Percentiles rank a stretch among this genome's conserved stretches.
Conservation (phyloP, 2,329 filamentous ascomycete genomes). For the Cladosporium sp. region DNA sequence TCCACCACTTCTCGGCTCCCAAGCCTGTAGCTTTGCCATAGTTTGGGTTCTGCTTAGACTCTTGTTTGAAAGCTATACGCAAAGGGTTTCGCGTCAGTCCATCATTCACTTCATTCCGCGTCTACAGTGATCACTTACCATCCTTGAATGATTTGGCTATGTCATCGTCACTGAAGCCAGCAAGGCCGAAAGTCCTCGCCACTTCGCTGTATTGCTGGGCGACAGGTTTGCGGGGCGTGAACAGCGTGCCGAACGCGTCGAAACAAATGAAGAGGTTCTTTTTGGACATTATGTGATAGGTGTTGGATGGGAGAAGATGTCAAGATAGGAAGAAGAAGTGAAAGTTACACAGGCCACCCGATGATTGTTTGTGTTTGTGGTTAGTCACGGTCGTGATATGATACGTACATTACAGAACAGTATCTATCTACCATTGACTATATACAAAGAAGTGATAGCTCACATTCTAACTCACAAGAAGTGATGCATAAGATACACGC, state of each 20-base stretch:
- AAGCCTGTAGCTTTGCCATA: slow-evolving; percentile 59
- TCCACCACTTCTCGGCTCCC: slow-evolving; percentile 61
- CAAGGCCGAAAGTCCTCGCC: slow-evolving; percentile 55
- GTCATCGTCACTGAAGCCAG: slow-evolving; percentile 45
- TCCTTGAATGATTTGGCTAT: slow-evolving; percentile 44
- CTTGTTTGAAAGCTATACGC: slow-evolving; percentile 50
- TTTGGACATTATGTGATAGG: slow-evolving; percentile 26
- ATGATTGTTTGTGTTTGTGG: not conserved
- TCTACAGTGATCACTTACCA: slow-evolving; percentile 33
- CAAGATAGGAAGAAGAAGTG: not conserved
- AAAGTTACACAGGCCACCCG: not conserved
- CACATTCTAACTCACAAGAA: not conserved
- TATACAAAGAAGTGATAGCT: not conserved
- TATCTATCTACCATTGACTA: not conserved
- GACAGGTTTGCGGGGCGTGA: slow-evolving; percentile 55
- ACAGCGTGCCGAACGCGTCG: slow-evolving; percentile 68
- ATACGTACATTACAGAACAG: not conserved
- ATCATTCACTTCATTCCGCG: not conserved
- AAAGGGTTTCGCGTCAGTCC: not conserved
- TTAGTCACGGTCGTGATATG: not conserved
- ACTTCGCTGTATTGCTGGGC: slow-evolving; percentile 57
- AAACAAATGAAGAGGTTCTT: slow-evolving; percentile 60
- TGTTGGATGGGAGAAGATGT: not conserved
- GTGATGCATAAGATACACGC: not conserved
- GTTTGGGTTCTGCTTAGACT: slow-evolving; percentile 56